These are phyloP conservation scores for Melampsora americana DNA, from an alignment of 1,284 basidiomycete species.

Conservation along the genomic window DNA sequence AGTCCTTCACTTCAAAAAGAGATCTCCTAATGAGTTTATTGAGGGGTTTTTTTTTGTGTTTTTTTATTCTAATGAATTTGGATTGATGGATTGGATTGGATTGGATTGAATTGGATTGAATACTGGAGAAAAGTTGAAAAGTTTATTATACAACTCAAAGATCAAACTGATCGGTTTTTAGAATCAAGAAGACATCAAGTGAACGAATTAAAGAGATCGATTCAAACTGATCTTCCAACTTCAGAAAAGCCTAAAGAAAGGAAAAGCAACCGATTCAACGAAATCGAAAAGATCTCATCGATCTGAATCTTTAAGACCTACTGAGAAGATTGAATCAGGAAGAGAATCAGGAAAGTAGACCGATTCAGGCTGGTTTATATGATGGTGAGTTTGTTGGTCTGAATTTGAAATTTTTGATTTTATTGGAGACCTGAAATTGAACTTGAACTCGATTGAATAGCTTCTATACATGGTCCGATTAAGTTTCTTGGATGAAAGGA, in stretches of 20 bases:
- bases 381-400: not conserved
- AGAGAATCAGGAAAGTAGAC: not conserved
- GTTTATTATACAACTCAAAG: not conserved
- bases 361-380: not conserved
- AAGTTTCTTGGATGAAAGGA: not conserved
- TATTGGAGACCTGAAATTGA: no score
- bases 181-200: not conserved
- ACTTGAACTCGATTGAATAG: no score
- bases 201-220: not conserved
- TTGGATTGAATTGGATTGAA: not conserved
- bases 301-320: no score
- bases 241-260: not conserved
- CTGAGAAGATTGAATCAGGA: not conserved
- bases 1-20: no score
- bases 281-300: not conserved
- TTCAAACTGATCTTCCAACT: not conserved
- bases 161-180: not conserved
- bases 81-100: no score
- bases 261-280: not conserved
- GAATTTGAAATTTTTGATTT: not conserved
- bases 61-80: not conserved
- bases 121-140: not conserved
- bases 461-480: not conserved
- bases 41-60: conserved; percentile 1
- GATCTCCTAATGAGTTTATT: no score